Evolutionary conservation across 2,329 filamentous ascomycete genomes (phyloP), one percentile per base, ranked within the genome.

Genomic region (Xylaria sp.): DNA sequence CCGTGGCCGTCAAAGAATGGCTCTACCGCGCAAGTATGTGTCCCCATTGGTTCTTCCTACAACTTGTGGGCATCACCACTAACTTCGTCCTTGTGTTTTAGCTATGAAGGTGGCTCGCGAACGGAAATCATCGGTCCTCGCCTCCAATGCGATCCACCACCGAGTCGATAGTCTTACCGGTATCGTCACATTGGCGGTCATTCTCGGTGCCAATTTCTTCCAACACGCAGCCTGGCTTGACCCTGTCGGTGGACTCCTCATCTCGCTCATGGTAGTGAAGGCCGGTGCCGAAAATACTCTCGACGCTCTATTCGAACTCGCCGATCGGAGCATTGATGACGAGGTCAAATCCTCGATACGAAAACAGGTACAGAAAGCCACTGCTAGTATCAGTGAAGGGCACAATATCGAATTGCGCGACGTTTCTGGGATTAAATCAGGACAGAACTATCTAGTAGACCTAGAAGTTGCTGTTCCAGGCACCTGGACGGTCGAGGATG

Each of bases 121-220:
- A 81, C 93, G 95, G 79, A 97, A 97, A 78, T 98, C 95, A 12
- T 97, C 94, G 6, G 94, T 99, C 68, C 89, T 99, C 27, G 94
- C 95, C 47, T 98, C 94, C 67, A 99, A 99, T 78, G 95, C 96
- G 67, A 87, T 98, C 72, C 96, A 99, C 82, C 96, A 98, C 83
- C 93, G 96, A 69, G 91, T 99, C 78, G 96, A 99, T 81, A 97
- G 94, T 67, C 86, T 98, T 65, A 99, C 96, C 1, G 95, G 95
- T 72, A 92, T 98, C 75, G 96, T 98, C 64, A 97, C 96, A 1
- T 86, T 98, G 34, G 85, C 92, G 65, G 95, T 93, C 27, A 97
- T 99, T 75, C 89, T 93, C 19, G 94, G 94, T 53, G 94, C 94
- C 56, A 97, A 98, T 80, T 85, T 97, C 61, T 86, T 98, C 72